These are phyloP conservation scores for Panicum hallii DNA, from an alignment of 202 grass and related monocot species.

Conservation along the genomic window DNA sequence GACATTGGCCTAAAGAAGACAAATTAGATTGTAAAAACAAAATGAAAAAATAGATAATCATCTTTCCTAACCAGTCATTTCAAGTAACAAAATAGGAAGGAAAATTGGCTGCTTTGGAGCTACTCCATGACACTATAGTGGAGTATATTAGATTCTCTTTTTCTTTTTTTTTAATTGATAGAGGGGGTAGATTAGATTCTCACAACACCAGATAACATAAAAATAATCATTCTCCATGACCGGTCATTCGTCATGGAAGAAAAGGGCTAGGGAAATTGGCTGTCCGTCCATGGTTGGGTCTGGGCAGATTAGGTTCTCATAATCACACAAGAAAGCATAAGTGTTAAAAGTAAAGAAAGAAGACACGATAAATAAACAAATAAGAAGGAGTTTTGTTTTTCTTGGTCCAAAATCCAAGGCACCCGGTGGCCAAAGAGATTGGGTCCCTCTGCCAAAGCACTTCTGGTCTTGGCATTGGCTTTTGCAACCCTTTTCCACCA, in stretches of 20 bases:
- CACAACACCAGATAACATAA: background rate
- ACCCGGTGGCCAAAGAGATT: slow-evolving; percentile 9
- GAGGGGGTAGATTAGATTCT: background rate
- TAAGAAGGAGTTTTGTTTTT: background rate
- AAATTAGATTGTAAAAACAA: background rate
- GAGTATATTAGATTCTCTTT: background rate
- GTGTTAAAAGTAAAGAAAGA: slow-evolving; percentile 2
- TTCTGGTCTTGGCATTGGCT: slow-evolving; percentile 13
- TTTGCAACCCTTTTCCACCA: slow-evolving; percentile 41
- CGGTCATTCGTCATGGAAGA: background rate
- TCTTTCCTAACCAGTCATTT: background rate
- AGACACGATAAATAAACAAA: slow-evolving; percentile 19
- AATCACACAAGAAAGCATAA: background rate
- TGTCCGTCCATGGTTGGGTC: slow-evolving; percentile 1
- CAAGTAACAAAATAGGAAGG: background rate
- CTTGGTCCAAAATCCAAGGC: slow-evolving; percentile 33
- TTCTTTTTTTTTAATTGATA: background rate
- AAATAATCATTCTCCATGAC: background rate
- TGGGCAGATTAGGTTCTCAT: background rate
- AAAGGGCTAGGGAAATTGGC: background rate
- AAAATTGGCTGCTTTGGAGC: background rate
- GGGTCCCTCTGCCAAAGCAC: background rate
- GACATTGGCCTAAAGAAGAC: background rate
- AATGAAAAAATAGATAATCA: background rate
- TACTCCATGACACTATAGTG: background rate